Evolutionary conservation across 2,329 filamentous ascomycete species (phyloP).

Genomic region (Aureobasidium sp.): DNA sequence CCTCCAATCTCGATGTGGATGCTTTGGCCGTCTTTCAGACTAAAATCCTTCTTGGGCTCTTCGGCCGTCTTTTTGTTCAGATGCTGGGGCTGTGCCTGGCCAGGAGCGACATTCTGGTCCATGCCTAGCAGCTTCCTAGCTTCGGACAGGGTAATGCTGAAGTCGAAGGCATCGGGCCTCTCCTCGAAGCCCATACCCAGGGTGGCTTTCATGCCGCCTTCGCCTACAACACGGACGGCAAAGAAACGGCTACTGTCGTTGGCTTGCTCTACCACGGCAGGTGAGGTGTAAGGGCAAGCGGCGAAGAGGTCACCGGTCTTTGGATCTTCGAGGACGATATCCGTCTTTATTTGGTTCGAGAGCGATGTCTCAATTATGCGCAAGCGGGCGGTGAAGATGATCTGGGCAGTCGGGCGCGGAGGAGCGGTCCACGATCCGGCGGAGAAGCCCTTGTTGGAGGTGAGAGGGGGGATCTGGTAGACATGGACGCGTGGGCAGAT

Average conservation of each 20-base stretch:
- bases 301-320: constrained; percentile 68
- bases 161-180: constrained; percentile 76
- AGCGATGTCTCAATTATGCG: constrained; percentile 39
- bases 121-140: constrained; percentile 61
- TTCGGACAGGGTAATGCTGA: constrained; percentile 71
- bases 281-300: constrained; percentile 65
- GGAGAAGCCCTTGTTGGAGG: constrained; percentile 68
- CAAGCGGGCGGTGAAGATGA: constrained; percentile 79
- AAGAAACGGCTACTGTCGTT: constrained; percentile 78
- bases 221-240: constrained; percentile 69
- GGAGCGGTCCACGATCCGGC: constrained; percentile 69
- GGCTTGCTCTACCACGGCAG: constrained; percentile 63
- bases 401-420: constrained; percentile 50
- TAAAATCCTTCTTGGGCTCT: constrained; percentile 62
- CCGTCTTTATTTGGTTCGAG: constrained; percentile 47
- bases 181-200: constrained; percentile 85
- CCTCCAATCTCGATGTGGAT: constrained; percentile 71
- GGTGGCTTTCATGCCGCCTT: constrained; percentile 64
- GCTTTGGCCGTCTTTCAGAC: constrained; percentile 80
- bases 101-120: constrained; percentile 32
- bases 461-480: constrained; percentile 76
- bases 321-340: constrained; percentile 71
- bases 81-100: constrained; percentile 13
- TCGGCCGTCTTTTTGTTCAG: constrained; percentile 30
- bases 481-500: constrained; percentile 66